A percentile compares a stretch with the other conserved stretches of the same genome.
Evolutionary conservation across 2,329 filamentous ascomycete species (phyloP).

Genomic region (Arachnomyces sp.): DNA sequence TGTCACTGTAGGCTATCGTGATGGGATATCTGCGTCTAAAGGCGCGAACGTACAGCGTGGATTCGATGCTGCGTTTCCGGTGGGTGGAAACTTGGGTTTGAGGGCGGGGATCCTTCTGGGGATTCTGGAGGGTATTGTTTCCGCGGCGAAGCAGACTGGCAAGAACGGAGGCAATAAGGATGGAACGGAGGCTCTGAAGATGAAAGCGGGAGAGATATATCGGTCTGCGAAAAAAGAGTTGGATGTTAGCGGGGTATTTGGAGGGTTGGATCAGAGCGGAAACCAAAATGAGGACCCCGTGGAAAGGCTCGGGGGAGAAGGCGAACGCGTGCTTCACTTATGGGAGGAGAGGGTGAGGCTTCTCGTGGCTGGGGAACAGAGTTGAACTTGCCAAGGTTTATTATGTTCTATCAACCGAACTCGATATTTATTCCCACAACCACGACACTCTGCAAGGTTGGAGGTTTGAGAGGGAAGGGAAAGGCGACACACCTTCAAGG

Average conservation of each 20-base stretch:
- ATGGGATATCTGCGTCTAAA: slow-evolving; percentile 74
- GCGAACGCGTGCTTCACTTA: too few relatives aligned
- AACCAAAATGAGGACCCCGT: too few relatives aligned
- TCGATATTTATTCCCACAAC: too few relatives aligned
- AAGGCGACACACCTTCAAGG: too few relatives aligned
- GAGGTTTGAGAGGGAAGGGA: too few relatives aligned
- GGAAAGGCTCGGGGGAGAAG: too few relatives aligned
- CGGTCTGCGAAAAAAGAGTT: slow-evolving; percentile 12
- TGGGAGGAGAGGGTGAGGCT: too few relatives aligned
- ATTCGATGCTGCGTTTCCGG: slow-evolving; percentile 82
- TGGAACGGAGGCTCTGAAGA: slow-evolving; percentile 9
- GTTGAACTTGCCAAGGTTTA: too few relatives aligned
- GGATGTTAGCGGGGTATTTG: slow-evolving; percentile 11
- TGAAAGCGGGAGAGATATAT: slow-evolving; percentile 25
- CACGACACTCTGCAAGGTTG: too few relatives aligned
- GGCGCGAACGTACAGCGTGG: slow-evolving; percentile 69
- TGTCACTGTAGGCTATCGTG: slow-evolving; percentile 79
- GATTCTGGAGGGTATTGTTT: slow-evolving; percentile 62
- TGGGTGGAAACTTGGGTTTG: slow-evolving; percentile 74
- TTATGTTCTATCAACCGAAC: too few relatives aligned
- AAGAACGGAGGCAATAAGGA: slow-evolving; percentile 2
- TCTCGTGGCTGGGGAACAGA: too few relatives aligned
- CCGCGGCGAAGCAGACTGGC: slow-evolving; percentile 14
- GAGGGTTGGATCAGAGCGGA: not conserved
- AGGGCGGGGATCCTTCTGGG: slow-evolving; percentile 69